Evolutionary conservation across 768 basidiomycete species (phyloP).

Genomic region (Paxillus ammoniavirescens): DNA sequence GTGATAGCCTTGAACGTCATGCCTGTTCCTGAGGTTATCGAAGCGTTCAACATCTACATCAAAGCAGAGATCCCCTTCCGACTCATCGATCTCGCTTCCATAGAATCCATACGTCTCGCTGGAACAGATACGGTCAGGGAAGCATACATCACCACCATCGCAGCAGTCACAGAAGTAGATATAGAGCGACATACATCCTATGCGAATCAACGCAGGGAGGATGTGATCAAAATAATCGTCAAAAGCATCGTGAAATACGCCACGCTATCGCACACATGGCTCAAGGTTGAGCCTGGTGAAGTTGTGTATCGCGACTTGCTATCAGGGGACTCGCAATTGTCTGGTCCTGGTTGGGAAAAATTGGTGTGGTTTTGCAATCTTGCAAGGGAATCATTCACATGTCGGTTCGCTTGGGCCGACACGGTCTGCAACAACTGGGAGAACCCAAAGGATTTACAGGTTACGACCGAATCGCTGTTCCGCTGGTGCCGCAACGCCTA

Average conservation of each 20-base stretch:
- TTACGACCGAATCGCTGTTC: conserved; percentile 4
- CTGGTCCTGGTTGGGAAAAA: conserved; percentile 14
- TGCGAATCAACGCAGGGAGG: conserved; percentile 22
- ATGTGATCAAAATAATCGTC: conserved; percentile 20
- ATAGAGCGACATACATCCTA: conserved; percentile 21
- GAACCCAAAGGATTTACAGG: neutral
- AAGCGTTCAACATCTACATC: conserved; percentile 10
- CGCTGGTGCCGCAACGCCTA: conserved; percentile 22
- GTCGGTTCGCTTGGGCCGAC: conserved; percentile 22
- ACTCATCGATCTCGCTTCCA: conserved; percentile 13
- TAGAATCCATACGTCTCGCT: conserved; percentile 13
- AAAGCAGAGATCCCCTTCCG: conserved; percentile 12
- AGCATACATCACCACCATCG: conserved; percentile 6
- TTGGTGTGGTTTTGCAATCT: conserved; percentile 7
- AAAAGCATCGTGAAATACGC: conserved; percentile 22
- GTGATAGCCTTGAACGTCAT: neutral
- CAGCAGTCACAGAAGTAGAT: conserved; percentile 17
- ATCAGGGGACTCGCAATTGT: neutral
- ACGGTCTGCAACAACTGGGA: conserved; percentile 9
- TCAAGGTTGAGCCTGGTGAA: neutral
- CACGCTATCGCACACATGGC: conserved; percentile 14
- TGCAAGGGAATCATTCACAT: conserved; percentile 12
- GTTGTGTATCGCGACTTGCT: conserved; percentile 8
- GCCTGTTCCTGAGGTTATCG: conserved; percentile 16
- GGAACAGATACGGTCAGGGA: conserved; percentile 2